Conservation (phyloP, 441 rosid genomes). For the Dalechampia spathulata region DNA sequence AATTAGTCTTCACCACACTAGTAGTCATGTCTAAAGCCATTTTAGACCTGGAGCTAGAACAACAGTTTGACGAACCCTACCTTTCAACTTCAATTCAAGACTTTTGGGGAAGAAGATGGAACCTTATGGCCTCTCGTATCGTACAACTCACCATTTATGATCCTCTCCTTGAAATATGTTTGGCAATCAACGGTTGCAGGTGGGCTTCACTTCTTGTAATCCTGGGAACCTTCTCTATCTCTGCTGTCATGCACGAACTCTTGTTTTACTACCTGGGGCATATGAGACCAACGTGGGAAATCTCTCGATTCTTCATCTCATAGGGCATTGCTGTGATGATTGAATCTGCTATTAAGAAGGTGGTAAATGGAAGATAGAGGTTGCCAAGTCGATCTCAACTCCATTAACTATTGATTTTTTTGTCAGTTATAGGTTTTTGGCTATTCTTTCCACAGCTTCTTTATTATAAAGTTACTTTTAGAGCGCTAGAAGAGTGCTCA, state of each 20-base stretch:
- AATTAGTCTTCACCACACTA: neutral
- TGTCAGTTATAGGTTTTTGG: neutral
- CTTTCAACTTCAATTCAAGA: slow-evolving; percentile 15
- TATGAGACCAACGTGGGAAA: slow-evolving; percentile 13
- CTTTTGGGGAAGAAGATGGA: slow-evolving; percentile 20
- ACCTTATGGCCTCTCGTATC: slow-evolving; percentile 8
- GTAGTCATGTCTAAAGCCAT: slow-evolving; percentile 8
- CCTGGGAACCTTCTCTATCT: slow-evolving; percentile 3
- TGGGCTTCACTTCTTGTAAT: slow-evolving; percentile 4
- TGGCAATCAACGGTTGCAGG: neutral
- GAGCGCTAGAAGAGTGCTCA: neutral
- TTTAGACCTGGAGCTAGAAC: slow-evolving; percentile 7
- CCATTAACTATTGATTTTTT: neutral
- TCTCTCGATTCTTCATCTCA: slow-evolving; percentile 5
- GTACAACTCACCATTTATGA: slow-evolving; percentile 9
- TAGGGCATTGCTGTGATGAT: neutral
- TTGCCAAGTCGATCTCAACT: neutral
- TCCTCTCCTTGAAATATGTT: neutral
- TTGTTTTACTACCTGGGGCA: slow-evolving; percentile 9
- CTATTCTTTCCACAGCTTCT: neutral
- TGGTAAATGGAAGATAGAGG: neutral
- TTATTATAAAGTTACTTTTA: neutral
- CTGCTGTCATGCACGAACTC: slow-evolving; percentile 11
- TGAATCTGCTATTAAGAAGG: slow-evolving; percentile 4
- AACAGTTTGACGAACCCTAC: slow-evolving; percentile 16